Evolutionary conservation across 2,329 filamentous ascomycete species (phyloP).

Genomic region (Ceratocystis diversiconidia): DNA sequence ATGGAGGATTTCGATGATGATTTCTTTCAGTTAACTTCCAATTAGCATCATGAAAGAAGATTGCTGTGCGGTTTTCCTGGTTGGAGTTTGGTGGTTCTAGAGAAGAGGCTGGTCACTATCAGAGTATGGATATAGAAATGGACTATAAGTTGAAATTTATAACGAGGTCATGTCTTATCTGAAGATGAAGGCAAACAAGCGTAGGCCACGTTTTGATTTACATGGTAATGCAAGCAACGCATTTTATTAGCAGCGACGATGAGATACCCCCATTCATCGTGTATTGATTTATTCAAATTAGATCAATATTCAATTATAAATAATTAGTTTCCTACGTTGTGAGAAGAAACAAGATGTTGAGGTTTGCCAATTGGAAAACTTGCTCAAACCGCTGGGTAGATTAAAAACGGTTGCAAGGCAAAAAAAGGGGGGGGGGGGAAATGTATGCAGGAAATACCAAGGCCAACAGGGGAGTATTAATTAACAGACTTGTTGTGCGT

Average conservation of each 20-base stretch:
- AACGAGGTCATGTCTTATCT: no score
- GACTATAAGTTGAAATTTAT: no score
- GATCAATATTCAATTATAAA: slow-evolving; percentile 1
- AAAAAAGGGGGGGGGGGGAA: background rate
- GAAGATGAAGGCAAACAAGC: no score
- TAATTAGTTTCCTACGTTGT: background rate
- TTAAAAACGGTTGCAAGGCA: background rate
- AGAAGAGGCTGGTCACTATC: no score
- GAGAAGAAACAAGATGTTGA: background rate
- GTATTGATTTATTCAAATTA: background rate
- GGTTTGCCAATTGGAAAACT: background rate
- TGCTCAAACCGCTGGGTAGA: background rate
- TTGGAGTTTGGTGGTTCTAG: no score
- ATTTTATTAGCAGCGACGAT: background rate
- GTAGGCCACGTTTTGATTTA: background rate
- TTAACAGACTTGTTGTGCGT: background rate
- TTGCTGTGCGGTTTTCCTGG: no score
- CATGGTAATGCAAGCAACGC: background rate
- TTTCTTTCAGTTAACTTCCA: slow-evolving; percentile 2
- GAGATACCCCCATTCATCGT: background rate
- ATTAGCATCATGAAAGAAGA: background rate
- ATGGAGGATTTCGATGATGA: slow-evolving; percentile 17
- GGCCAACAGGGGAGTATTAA: background rate
- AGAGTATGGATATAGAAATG: no score
- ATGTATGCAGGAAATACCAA: background rate